These are phyloP conservation scores for Sugiyamaella japonica DNA, from an alignment of 1,139 yeast species.

Conservation along the genomic window DNA sequence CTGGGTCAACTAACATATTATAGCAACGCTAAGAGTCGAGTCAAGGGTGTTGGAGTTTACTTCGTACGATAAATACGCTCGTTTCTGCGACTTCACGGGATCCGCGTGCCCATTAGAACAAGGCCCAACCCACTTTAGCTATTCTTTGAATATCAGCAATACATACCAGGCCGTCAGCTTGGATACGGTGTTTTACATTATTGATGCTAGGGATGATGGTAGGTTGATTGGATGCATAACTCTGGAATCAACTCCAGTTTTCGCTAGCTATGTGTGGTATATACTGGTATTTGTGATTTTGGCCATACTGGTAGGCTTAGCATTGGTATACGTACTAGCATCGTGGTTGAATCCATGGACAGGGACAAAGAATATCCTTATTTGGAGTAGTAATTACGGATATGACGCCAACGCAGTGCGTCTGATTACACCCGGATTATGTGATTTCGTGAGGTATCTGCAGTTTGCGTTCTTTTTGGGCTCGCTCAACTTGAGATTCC, in stretches of 20 bases:
- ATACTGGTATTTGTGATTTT: constrained; percentile 49
- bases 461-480: constrained; percentile 52
- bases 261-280: constrained; percentile 44
- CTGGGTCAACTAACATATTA: constrained; percentile 3
- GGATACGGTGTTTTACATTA: constrained; percentile 34
- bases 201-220: constrained; percentile 43
- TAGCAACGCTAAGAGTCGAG: constrained; percentile 33
- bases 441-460: constrained; percentile 37
- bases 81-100: constrained; percentile 34
- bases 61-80: constrained; percentile 27
- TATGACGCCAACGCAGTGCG: constrained; percentile 58
- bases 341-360: constrained; percentile 55
- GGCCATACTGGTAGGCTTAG: constrained; percentile 47
- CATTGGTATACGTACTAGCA: constrained; percentile 46
- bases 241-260: constrained; percentile 53
- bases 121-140: constrained; percentile 29
- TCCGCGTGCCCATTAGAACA: constrained; percentile 37
- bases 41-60: constrained; percentile 29
- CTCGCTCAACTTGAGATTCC: constrained; percentile 57
- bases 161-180: constrained; percentile 37
- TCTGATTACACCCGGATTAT: constrained; percentile 57
- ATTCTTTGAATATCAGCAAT: constrained; percentile 29
- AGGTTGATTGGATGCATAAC: constrained; percentile 50
- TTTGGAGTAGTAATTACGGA: constrained; percentile 59
- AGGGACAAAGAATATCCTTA: constrained; percentile 59